These are phyloP conservation scores for Rhodosporidiobolus sp. DNA, from an alignment of 768 basidiomycete species.

Conservation along the genomic window DNA sequence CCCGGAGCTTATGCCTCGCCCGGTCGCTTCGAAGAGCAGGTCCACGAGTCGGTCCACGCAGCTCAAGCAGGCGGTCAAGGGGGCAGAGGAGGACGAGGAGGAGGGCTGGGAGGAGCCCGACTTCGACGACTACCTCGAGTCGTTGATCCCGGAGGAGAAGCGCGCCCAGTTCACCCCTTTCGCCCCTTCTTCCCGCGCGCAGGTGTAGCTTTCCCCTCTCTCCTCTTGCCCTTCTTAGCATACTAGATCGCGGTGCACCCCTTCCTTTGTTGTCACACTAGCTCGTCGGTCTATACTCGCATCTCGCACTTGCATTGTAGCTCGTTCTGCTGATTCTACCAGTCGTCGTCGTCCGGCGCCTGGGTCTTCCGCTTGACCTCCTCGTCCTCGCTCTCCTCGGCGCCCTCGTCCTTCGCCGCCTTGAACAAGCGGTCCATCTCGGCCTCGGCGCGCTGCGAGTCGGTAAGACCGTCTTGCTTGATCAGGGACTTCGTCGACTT, in stretches of 20 bases:
- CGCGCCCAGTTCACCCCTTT: background rate
- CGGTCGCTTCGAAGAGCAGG: too few species aligned
- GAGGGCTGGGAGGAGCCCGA: background rate
- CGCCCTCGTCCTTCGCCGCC: constrained; percentile 3
- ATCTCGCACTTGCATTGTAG: too few species aligned
- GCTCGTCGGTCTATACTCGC: too few species aligned
- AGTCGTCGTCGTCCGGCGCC: constrained; percentile 47
- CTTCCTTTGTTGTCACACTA: too few species aligned
- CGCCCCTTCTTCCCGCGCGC: constrained; percentile 57
- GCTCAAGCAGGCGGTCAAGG: background rate
- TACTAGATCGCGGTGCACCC: too few species aligned
- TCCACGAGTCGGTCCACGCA: too few species aligned
- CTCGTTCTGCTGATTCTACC: constrained; percentile 16
- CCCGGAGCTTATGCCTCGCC: too few species aligned
- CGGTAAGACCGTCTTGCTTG: constrained; percentile 43
- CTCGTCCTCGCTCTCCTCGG: constrained; percentile 6
- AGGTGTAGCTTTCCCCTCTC: background rate
- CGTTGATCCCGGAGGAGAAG: background rate
- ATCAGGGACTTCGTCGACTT: constrained; percentile 43
- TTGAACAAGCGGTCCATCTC: constrained; percentile 49
- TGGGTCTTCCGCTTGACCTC: constrained; percentile 23
- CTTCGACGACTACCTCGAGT: background rate
- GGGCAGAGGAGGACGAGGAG: background rate
- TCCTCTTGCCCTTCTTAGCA: too few species aligned
- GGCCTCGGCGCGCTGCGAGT: constrained; percentile 46